Percentiles rank a stretch among this genome's conserved stretches.
Conservation (phyloP, 73 alveolate genomes). For the Stentor coeruleus region DNA sequence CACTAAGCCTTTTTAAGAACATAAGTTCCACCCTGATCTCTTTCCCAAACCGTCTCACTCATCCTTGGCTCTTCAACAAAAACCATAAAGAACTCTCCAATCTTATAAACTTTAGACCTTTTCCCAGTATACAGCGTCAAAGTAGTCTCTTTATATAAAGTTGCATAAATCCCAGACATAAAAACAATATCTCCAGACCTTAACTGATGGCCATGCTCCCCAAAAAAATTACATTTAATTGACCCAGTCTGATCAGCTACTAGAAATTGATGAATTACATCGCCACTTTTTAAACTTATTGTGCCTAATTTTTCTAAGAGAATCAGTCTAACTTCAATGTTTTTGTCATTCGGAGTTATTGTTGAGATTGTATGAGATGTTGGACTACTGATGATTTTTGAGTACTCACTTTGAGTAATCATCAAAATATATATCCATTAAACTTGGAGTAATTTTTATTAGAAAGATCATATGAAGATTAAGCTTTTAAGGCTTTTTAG, state of each 20-base stretch:
- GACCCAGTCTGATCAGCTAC: slow-evolving; percentile 81
- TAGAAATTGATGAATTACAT: slow-evolving; percentile 53
- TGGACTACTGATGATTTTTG: too few relatives aligned
- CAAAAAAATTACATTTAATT: slow-evolving; percentile 74
- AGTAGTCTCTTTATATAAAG: slow-evolving; percentile 56
- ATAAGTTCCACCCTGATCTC: not conserved
- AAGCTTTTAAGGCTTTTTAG: too few relatives aligned
- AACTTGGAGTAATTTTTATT: too few relatives aligned
- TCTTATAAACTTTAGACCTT: slow-evolving; percentile 51
- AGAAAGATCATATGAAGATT: too few relatives aligned
- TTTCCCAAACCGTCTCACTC: slow-evolving; percentile 23
- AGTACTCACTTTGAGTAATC: too few relatives aligned
- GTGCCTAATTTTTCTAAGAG: slow-evolving; percentile 13
- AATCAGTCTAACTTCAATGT: slow-evolving; percentile 19
- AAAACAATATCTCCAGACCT: slow-evolving; percentile 79
- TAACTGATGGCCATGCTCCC: slow-evolving; percentile 62
- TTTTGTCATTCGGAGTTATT: slow-evolving; percentile 26
- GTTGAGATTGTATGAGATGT: slow-evolving; percentile 2
- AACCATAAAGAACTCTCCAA: slow-evolving; percentile 49
- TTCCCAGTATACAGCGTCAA: slow-evolving; percentile 70
- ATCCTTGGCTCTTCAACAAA: slow-evolving; percentile 29
- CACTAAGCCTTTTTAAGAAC: too few relatives aligned
- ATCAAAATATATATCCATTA: too few relatives aligned
- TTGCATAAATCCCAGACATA: slow-evolving; percentile 69
- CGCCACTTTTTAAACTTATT: not conserved